Evolutionary conservation across 2,329 filamentous ascomycete species (phyloP).

Genomic region (Venturia nashicola): DNA sequence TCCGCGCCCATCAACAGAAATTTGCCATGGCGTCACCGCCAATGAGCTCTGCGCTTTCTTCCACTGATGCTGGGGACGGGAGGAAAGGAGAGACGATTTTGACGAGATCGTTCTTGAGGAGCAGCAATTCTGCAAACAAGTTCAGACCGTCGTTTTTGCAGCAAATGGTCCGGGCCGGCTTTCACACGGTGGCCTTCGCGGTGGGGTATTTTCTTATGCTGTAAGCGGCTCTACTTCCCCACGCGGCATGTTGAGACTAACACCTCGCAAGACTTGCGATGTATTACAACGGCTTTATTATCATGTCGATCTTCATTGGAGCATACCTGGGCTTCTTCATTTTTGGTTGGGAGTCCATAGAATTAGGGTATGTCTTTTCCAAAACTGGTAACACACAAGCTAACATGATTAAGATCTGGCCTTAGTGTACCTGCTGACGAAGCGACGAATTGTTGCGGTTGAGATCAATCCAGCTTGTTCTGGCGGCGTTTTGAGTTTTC

Average conservation of each 20-base stretch:
- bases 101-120: neutral
- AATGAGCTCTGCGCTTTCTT: neutral
- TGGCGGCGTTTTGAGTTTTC: neutral
- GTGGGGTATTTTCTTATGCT: constrained; percentile 73
- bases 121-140: neutral
- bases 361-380: constrained; percentile 1
- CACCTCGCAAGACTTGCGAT: constrained; percentile 33
- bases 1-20: constrained; percentile 36
- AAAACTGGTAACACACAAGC: neutral
- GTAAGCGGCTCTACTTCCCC: constrained; percentile 10
- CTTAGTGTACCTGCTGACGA: constrained; percentile 6
- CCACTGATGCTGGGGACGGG: neutral
- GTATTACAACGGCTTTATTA: constrained; percentile 60
- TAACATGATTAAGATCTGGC: neutral
- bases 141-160: constrained; percentile 48
- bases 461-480: neutral
- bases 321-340: constrained; percentile 60
- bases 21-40: neutral
- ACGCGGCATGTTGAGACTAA: neutral
- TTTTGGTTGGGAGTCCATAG: constrained; percentile 53
- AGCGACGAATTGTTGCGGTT: constrained; percentile 10
- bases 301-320: constrained; percentile 70
- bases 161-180: constrained; percentile 51
- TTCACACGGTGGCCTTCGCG: constrained; percentile 61
- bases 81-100: neutral